phyloP scores from a whole-genome alignment of 768 basidiomycete species.

The Tulasnella sp. region DNA sequence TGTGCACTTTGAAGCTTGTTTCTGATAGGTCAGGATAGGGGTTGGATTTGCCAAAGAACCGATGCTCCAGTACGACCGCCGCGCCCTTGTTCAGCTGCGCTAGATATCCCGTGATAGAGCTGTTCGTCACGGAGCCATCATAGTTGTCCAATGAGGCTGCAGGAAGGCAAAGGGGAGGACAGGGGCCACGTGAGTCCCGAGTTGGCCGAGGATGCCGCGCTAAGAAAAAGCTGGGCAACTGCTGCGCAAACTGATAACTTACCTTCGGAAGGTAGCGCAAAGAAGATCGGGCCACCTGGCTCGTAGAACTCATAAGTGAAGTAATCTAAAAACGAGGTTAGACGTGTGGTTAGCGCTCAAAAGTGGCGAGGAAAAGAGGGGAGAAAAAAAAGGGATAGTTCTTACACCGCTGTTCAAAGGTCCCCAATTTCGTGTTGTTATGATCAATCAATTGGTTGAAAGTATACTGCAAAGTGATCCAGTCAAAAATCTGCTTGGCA shows the following conservation, averaged over 20 bases:
- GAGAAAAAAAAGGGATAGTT: not conserved
- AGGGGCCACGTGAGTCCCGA: not conserved
- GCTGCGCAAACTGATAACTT: not conserved
- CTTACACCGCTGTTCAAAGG: slow-evolving; percentile 16
- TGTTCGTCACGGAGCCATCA: slow-evolving; percentile 8
- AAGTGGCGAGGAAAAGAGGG: not conserved
- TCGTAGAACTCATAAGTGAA: slow-evolving; percentile 19
- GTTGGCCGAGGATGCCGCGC: not conserved
- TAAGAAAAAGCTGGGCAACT: not conserved
- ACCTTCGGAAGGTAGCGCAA: slow-evolving; percentile 13
- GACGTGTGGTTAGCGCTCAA: not conserved
- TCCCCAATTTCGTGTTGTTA: slow-evolving; percentile 1
- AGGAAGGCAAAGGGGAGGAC: not conserved
- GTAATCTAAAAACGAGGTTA: not conserved
- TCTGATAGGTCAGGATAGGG: slow-evolving; percentile 10
- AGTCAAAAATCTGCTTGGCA: not conserved
- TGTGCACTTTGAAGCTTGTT: not conserved
- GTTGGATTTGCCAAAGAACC: slow-evolving; percentile 11
- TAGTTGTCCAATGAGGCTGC: slow-evolving; percentile 10
- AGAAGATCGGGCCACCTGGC: slow-evolving; percentile 15
- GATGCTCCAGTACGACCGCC: slow-evolving; percentile 12
- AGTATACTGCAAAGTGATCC: slow-evolving; percentile 10
- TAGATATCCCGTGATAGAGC: slow-evolving; percentile 1
- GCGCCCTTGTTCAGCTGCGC: slow-evolving; percentile 17
- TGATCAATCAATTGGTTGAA: slow-evolving; percentile 10